Base-by-base conservation (phyloP, 805 yeast genomes). In the Tanozyma kutaoensis region DNA sequence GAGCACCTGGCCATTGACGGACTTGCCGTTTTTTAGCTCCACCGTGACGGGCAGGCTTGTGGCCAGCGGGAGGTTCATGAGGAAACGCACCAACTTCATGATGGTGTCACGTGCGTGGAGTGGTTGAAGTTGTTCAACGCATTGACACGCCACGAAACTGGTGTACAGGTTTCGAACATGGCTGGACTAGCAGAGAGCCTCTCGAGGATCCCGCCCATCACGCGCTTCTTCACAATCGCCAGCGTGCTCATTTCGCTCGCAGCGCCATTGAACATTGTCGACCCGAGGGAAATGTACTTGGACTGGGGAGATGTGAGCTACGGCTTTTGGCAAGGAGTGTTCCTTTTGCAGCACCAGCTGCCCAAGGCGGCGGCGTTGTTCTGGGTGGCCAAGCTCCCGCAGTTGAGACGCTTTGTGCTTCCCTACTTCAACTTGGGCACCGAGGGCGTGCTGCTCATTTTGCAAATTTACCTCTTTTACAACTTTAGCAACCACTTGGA, bases 21-120 rank as follows among this genome's bases (percentile, higher is more conserved):
- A 66, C 4, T 88, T 80, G 22, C 96, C 96, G 51, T 88, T 84
- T 50, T 86, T 88, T 43, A 88, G 60, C 48, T 86, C 97, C 12
- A 86, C 79, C 28, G 88, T 85, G 2, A 88, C 88, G 27, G 84
- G 75, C 52, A 85, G 96, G 31, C 77, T 75, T 21, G 76, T 70
- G 14, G 61, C 50, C 34, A 49, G 40, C 14, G 65, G 63, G 43
- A 88, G 58, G 43, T 84, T 85, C 81, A 81, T 81, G 33, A 88
- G 58, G 48, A 88, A 85, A 34, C 76, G 56, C 11, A 76, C 81
- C 33, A 77, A 52, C 56, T 76, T 76, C 85, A 76, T 60, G 17
- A n/a, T n/a, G n/a, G n/a, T n/a, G n/a, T n/a, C n/a, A n/a, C n/a
- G n/a, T n/a, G n/a, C n/a, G n/a, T n/a, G n/a, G n/a, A n/a, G n/a